phyloP scores from a whole-genome alignment of 495 filamentous ascomycete genomes.

The Evernia prunastri region DNA sequence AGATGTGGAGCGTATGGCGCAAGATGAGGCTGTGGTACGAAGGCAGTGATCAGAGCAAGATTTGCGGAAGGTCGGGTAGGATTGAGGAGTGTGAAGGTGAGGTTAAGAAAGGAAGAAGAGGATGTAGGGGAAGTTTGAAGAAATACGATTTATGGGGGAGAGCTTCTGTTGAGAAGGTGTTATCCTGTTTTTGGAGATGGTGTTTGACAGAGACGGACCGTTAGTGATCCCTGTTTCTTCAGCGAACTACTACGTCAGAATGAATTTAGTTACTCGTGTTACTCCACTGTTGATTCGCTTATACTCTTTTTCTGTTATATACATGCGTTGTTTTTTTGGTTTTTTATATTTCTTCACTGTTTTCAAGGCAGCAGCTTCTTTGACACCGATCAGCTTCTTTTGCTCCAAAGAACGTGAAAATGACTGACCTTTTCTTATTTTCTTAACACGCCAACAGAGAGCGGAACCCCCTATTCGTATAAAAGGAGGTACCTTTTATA shows the following conservation, averaged over 20 bases:
- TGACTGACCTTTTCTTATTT: too few relatives aligned
- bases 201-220: slow-evolving; percentile 6
- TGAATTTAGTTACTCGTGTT: too few relatives aligned
- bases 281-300: background rate
- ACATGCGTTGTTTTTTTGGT: too few relatives aligned
- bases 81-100: background rate
- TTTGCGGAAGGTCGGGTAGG: background rate
- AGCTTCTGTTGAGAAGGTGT: slow-evolving; percentile 10
- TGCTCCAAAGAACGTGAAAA: too few relatives aligned
- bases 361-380: background rate
- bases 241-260: background rate
- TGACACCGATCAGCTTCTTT: background rate
- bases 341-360: too few relatives aligned
- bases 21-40: background rate
- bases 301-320: background rate
- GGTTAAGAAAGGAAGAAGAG: background rate
- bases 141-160: too few relatives aligned
- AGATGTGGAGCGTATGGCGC: background rate
- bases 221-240: background rate
- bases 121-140: background rate
- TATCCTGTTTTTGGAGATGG: background rate
- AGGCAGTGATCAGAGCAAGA: background rate
- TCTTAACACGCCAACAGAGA: background rate
- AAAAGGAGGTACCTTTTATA: too few relatives aligned
- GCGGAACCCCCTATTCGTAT: too few relatives aligned